Evolutionary conservation across 2,329 filamentous ascomycete genomes (phyloP).

Genomic region (Pestalotiopsis sp.): DNA sequence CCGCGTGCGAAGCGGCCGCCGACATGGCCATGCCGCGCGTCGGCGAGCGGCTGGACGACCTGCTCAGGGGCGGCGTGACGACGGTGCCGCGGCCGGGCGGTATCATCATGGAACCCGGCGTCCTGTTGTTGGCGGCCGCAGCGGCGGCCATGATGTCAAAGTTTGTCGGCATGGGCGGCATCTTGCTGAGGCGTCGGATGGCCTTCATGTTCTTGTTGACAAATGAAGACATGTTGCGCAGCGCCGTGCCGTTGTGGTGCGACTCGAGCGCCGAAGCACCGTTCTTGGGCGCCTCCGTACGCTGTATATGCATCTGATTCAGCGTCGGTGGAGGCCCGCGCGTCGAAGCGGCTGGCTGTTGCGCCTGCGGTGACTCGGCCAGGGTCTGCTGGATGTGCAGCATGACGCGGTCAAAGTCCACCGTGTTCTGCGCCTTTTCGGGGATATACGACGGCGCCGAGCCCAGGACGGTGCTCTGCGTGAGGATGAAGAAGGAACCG

Average conservation of each 20-base stretch:
- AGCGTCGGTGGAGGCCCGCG: constrained; percentile 31
- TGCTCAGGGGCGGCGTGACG: constrained; percentile 37
- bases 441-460: constrained; percentile 24
- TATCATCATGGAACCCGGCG: too few relatives aligned
- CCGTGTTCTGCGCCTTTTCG: constrained; percentile 32
- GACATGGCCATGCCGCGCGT: constrained; percentile 14
- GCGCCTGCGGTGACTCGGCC: constrained; percentile 19
- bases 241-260: constrained; percentile 43
- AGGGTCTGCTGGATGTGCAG: constrained; percentile 43
- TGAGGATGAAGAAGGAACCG: constrained; percentile 54
- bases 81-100: not conserved
- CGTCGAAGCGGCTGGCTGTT: constrained; percentile 21
- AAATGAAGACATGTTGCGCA: constrained; percentile 48
- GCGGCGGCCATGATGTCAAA: constrained; percentile 31
- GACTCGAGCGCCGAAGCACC: constrained; percentile 43
- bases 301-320: constrained; percentile 44
- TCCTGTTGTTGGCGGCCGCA: constrained; percentile 13
- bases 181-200: constrained; percentile 44
- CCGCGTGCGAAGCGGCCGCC: not conserved
- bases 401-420: constrained; percentile 50
- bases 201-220: constrained; percentile 45
- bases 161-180: constrained; percentile 36
- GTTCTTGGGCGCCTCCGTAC: constrained; percentile 31
- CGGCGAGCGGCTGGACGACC: constrained; percentile 33
- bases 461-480: constrained; percentile 38